Evolutionary conservation across 1,284 basidiomycete genomes (phyloP).

Genomic region (Violaceomyces palustris): DNA sequence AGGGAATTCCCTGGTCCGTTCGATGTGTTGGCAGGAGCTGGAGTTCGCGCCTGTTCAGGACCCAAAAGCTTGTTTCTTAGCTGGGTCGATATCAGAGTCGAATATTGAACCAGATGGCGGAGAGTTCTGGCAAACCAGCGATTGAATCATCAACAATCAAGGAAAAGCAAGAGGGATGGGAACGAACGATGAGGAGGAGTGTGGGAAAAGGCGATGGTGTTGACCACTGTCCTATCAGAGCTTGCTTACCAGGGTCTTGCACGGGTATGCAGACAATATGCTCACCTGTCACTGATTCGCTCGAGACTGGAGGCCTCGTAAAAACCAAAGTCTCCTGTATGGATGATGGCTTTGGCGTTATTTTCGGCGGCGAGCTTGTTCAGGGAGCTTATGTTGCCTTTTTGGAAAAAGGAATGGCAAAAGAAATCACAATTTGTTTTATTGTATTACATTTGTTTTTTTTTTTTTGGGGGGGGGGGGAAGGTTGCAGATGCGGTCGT

Average conservation of each 20-base stretch:
- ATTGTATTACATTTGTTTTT: too few relatives aligned
- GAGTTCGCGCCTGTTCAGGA: conserved; percentile 57
- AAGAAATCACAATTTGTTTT: too few relatives aligned
- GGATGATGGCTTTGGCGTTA: conserved; percentile 75
- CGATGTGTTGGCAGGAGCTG: conserved; percentile 12
- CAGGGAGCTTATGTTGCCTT: conserved; percentile 67
- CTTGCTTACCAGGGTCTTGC: neutral
- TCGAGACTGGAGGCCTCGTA: conserved; percentile 80
- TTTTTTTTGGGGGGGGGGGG: neutral
- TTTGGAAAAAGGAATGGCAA: neutral
- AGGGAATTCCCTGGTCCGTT: conserved; percentile 18
- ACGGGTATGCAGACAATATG: neutral
- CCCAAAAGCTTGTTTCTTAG: conserved; percentile 75
- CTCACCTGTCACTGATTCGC: conserved; percentile 78
- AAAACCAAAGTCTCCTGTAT: conserved; percentile 99
- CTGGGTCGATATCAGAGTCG: conserved; percentile 79
- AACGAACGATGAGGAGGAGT: neutral
- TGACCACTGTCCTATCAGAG: too few relatives aligned
- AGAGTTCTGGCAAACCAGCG: too few relatives aligned
- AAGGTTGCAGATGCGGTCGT: too few relatives aligned
- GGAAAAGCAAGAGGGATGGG: conserved; percentile 21
- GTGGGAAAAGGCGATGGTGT: neutral
- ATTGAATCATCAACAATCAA: too few relatives aligned
- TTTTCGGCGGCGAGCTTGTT: conserved; percentile 88
- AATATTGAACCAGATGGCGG: conserved; percentile 93